Evolutionary conservation across 179 eudicot genomes (phyloP).

Genomic region (Corrigiola litoralis): DNA sequence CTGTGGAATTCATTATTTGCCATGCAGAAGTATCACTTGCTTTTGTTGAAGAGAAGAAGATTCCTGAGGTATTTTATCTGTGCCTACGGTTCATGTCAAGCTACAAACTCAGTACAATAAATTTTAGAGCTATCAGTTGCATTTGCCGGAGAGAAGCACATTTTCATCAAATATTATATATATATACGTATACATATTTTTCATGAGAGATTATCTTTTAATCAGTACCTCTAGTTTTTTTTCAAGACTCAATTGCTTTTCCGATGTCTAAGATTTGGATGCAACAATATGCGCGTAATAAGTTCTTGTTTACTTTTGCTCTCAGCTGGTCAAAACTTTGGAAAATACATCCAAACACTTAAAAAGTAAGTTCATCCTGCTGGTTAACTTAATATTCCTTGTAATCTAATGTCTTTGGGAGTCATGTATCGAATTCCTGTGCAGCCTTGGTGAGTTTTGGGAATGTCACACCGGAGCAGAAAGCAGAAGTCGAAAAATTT

Average conservation of each 20-base stretch:
- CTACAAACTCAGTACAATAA: neutral
- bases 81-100: neutral
- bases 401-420: neutral
- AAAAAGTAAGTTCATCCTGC: slow-evolving; percentile 57
- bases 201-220: too few relatives aligned
- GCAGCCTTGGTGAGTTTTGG: slow-evolving; percentile 96
- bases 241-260: neutral
- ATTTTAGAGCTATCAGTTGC: too few relatives aligned
- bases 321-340: slow-evolving; percentile 82
- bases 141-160: too few relatives aligned
- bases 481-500: slow-evolving; percentile 56
- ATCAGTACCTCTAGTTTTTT: too few relatives aligned
- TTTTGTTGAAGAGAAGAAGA: slow-evolving; percentile 91
- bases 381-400: neutral
- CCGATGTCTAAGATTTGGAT: neutral
- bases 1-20: slow-evolving; percentile 79
- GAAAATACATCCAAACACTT: slow-evolving; percentile 52
- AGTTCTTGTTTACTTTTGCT: slow-evolving; percentile 7
- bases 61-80: slow-evolving; percentile 66
- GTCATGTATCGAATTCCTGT: slow-evolving; percentile 8
- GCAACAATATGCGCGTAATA: slow-evolving; percentile 3
- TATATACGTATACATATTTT: too few relatives aligned
- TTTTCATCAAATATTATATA: neutral
- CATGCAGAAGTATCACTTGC: slow-evolving; percentile 86
- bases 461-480: slow-evolving; percentile 60